Base-by-base conservation (phyloP, 2,329 filamentous ascomycete species). In the Metarhizium album region DNA sequence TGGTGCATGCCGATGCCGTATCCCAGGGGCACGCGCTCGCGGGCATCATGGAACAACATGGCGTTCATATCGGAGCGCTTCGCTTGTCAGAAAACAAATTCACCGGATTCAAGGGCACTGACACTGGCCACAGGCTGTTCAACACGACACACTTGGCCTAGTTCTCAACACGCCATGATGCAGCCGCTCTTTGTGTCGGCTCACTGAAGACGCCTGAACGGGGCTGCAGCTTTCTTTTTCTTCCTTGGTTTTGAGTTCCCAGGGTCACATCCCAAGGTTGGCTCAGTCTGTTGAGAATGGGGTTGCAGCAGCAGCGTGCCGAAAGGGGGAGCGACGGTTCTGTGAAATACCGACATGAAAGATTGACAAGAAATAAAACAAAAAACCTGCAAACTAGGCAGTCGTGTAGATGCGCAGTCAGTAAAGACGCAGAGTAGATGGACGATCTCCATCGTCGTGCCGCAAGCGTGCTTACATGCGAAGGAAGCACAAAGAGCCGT, bases 111-210 rank as follows among this genome's bases (percentile, higher is more conserved):
- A 73, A 74, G 0, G 59, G 45, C 0, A 82, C 75, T 0, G 79
- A 84, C 58, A 84, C 79, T 1, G 79, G 78, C 0, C 74, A 82
- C 54, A 70, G 78, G 4, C 64, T 83, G 2, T 83, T 81, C 60
- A 81, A 82, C 58, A 82, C 75, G 0, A 76, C 71, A 3, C 63
- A 74, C 55, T 53, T 78, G 46, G 56, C 58, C 45, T 71, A 45
- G 42, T 40, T 35, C 33, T 35, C 9, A 13, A 16, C 33, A 35
- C 33, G 33, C 33, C 16, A 16, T 16, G 33, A 35, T n/a, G n/a
- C 33, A 2, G 14, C 33, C 33, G 27, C 27, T 16, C 33, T 35
- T 35, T 35, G 33, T 35, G 3, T 6, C 4, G 33, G 7, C 2
- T 35, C 14, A 13, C 4, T 6, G 14, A 16, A 35, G 14, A 35